Evolutionary conservation across 352 stramenopile species (phyloP), one percentile per base, ranked within the genome.

Genomic region (Phytopythium cucurbitacearum): DNA sequence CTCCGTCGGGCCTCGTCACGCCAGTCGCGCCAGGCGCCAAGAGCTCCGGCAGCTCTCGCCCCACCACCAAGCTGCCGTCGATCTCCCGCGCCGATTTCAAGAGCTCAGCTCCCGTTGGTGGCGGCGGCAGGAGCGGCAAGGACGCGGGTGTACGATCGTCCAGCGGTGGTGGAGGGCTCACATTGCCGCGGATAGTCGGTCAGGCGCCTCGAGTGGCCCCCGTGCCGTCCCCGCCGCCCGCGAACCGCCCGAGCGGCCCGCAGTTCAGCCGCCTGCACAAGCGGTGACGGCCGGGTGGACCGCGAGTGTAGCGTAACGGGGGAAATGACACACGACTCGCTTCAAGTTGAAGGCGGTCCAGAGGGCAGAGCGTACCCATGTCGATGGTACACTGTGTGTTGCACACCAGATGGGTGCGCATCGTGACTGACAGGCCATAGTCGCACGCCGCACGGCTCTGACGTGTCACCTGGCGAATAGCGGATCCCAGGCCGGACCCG

Each of bases 181-280:
- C 64, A 10, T 59, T 87, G 35, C 76, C 76, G 5, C 58, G 71
- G 46, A 53, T 53, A 53, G 35, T 49, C 81, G 21, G 32, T 54
- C 11, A 56, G 36, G 2, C 64, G 37, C 49, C 40, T 9, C 64
- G 58, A 41, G 36, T 13, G 2, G 33, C 48, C 3, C 28, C 69
- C 3, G 57, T 78, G 59, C 73, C 73, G 51, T 83, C 71, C 1
- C 64, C 63, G 6, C 76, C 76, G 9, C 60, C 63, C 34, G 58
- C 69, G 3, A 55, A 60, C 39, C 85, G 70, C 28, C 45, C 62
- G 33, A 64, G 57, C 37, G 77, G 75, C 59, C 77, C 74, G 45
- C 68, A 76, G 53, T 88, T 85, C 44, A 88, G 77, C 49, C 74
- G 77, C 15, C 62, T 88, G 5, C 67, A 85, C 50, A 85, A 85